Evolutionary conservation across 192 early-diverging fungal genomes (phyloP).

Genomic region (Umbelopsis vinacea): DNA sequence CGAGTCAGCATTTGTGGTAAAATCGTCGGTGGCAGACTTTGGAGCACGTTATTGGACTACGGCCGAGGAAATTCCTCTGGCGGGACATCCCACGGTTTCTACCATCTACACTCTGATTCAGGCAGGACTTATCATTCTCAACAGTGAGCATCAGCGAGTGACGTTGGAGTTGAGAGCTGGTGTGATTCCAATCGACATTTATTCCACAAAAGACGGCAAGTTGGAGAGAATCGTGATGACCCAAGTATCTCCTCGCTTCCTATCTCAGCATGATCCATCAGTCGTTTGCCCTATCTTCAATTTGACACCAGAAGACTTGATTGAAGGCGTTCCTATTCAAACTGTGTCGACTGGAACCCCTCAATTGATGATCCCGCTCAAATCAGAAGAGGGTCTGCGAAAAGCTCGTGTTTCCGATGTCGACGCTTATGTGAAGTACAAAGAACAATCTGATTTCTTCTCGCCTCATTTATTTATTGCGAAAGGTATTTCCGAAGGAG

Average conservation of each 20-base stretch:
- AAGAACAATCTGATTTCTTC: constrained; percentile 25
- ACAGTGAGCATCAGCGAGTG: background rate
- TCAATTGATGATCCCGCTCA: constrained; percentile 19
- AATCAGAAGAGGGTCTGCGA: background rate
- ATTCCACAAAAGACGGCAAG: background rate
- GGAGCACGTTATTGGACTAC: constrained; percentile 21
- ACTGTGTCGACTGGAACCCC: constrained; percentile 26
- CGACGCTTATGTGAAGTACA: background rate
- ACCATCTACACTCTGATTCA: constrained; percentile 26
- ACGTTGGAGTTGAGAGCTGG: constrained; percentile 17
- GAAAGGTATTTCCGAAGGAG: background rate
- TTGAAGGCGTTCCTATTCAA: constrained; percentile 24
- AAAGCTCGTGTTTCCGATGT: constrained; percentile 11
- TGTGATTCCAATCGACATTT: constrained; percentile 16
- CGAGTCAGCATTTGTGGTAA: constrained; percentile 20
- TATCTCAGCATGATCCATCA: constrained; percentile 15
- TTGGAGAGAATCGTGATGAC: constrained; percentile 20
- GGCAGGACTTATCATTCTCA: background rate
- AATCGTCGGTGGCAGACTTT: constrained; percentile 18
- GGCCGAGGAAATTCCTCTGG: constrained; percentile 23
- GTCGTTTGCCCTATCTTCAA: constrained; percentile 15
- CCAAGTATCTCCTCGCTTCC: constrained; percentile 8
- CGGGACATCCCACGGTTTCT: constrained; percentile 23
- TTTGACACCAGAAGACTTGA: background rate
- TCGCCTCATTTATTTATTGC: constrained; percentile 19